phyloP scores from a whole-genome alignment of 2,329 filamentous ascomycete genomes.

The Colletotrichum incanum region DNA sequence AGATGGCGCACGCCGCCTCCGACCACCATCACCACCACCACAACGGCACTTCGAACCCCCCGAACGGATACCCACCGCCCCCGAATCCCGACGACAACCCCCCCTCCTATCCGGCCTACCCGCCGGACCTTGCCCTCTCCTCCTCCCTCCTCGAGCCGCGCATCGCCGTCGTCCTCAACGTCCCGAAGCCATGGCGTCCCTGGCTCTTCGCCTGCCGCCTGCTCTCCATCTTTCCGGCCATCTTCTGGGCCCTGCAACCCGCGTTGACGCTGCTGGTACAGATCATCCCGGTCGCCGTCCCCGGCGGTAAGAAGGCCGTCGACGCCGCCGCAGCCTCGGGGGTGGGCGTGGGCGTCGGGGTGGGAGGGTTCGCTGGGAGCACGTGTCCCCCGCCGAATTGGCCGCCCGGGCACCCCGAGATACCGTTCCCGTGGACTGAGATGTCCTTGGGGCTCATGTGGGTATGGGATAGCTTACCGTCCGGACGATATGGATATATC shows the following conservation, averaged over 20 bases:
- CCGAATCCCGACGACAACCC: slow-evolving; percentile 1
- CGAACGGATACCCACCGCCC: slow-evolving; percentile 19
- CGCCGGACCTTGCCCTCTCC: slow-evolving; percentile 38
- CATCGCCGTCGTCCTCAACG: slow-evolving; percentile 83
- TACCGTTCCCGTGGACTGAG: slow-evolving; percentile 71
- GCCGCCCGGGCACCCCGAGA: slow-evolving; percentile 34
- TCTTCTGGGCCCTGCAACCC: slow-evolving; percentile 81
- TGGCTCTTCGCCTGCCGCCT: slow-evolving; percentile 82
- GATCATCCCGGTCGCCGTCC: slow-evolving; percentile 62
- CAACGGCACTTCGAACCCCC: slow-evolving; percentile 5
- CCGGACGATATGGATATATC: not conserved
- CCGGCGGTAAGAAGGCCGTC: slow-evolving; percentile 44
- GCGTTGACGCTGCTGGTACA: slow-evolving; percentile 78
- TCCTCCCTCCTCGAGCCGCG: slow-evolving; percentile 78
- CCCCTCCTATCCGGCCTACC: slow-evolving; percentile 28
- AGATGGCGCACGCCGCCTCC: slow-evolving; percentile 35
- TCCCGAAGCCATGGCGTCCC: slow-evolving; percentile 81
- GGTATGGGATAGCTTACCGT: slow-evolving; percentile 62
- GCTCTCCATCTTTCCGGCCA: slow-evolving; percentile 78
- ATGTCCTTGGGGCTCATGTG: slow-evolving; percentile 81
- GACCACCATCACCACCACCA: not conserved
- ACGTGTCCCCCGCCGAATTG: slow-evolving; percentile 36
- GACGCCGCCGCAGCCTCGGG: slow-evolving; percentile 29
- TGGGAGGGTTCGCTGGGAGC: slow-evolving; percentile 65
- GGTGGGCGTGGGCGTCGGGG: slow-evolving; percentile 29